Evolutionary conservation across 306 rosid genomes (phyloP).

Genomic region (Cicer arietinum): DNA sequence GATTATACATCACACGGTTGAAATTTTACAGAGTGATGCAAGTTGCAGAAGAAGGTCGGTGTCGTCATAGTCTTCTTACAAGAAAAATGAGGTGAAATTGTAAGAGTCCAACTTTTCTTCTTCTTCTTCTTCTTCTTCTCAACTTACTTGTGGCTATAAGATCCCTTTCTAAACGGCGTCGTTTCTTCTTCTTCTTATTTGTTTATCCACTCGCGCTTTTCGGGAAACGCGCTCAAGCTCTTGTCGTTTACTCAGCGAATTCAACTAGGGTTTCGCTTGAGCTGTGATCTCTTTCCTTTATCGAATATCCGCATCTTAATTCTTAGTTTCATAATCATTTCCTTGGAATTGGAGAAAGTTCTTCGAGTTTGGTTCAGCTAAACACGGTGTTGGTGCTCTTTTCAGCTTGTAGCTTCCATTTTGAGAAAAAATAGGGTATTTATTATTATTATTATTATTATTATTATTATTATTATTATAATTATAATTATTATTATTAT

Average conservation of each 20-base stretch:
- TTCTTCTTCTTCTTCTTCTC: neutral
- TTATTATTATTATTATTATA: no score
- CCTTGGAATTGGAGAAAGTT: neutral
- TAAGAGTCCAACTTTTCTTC: neutral
- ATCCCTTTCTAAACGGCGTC: slow-evolving; percentile 20
- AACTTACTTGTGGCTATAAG: neutral
- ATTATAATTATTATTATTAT: no score
- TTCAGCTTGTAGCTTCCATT: slow-evolving; percentile 5
- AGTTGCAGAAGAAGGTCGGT: slow-evolving; percentile 31
- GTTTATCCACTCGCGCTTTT: neutral
- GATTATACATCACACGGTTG: slow-evolving; percentile 25
- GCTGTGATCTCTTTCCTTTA: slow-evolving; percentile 28
- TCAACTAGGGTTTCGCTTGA: slow-evolving; percentile 45
- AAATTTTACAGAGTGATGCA: slow-evolving; percentile 9
- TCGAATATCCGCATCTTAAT: slow-evolving; percentile 17
- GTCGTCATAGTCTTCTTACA: neutral
- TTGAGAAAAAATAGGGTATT: neutral
- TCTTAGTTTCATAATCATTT: neutral
- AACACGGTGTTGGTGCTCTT: slow-evolving; percentile 7
- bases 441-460: no score
- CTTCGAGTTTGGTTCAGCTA: slow-evolving; percentile 20
- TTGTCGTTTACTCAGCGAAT: neutral
- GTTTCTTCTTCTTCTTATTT: neutral
- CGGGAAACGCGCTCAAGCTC: neutral
- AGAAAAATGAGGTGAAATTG: neutral